Base-by-base conservation (phyloP, 768 basidiomycete species). In the Cystofilobasidium macerans region DNA sequence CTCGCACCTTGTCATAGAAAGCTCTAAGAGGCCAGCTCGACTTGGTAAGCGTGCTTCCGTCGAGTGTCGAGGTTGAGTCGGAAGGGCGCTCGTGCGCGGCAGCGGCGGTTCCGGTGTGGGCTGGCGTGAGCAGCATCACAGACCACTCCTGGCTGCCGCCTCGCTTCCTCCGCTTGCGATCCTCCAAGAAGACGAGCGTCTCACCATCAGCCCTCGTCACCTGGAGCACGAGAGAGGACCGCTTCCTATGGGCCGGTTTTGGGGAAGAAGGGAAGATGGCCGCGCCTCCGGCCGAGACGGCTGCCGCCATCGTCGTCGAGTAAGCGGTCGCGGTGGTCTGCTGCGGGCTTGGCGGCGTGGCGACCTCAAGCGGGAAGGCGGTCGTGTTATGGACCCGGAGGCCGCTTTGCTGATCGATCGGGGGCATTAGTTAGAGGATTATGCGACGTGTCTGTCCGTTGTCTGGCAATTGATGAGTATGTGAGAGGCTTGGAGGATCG, bases 1-100 rank as follows among this genome's bases (percentile, higher is more conserved):
- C 3, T 16, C 63, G 1, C n/a, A 64, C 63, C 63, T 45, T 57
- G 56, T 38, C 13, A n/a, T 54, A 43, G 43, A 57, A 64, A 13
- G 32, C 56, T 18, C 16, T 64, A 1, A 64, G 40, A 11, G 30
- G 40, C 54, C 54, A 42, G n/a, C 12, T 47, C 2, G 43, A 5
- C 8, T 35, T 40, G 9, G 24, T 13, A 3, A 18, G 42, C 5
- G 7, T 13, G 42, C 3, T n/a, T n/a, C n/a, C 28, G 28, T 2
- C 51, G 28, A 54, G 51, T 7, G 51, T 54, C 28, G 28, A 28
- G 12, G n/a, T 24, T n/a, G 45, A 47, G 45, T 24, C 45, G 45
- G 20, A 42, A 13, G 42, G 22, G 22, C 5, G 7, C 45, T n/a
- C n/a, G 45, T 6, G 22, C 6, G 22, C 45, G 43, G 18, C 13